Base-by-base conservation (phyloP, 116 monocot genomes). In the Zostera marina region DNA sequence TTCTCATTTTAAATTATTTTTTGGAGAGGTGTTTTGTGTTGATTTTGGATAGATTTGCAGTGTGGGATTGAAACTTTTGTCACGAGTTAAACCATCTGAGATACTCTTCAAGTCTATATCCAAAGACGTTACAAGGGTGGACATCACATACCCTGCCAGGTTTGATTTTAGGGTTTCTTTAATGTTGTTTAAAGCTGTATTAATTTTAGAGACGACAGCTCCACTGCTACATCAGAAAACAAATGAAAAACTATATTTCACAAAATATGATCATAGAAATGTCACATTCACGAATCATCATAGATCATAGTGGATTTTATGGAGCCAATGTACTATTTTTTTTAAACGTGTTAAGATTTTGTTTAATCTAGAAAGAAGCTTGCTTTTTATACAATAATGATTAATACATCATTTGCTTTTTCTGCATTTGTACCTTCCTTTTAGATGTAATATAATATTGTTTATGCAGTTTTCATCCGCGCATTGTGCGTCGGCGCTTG, bases 41-140 rank as follows among this genome's bases (percentile, higher is more conserved):
- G 7, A 22, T 24, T 40, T 39, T 10, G 22, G 19, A 20, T 42
- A 32, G 44, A 52, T 57, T 5, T 74, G 73, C 78, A 94, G 88
- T 45, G 63, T 98, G 41, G 98, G 96, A 13, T 68, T 85, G 74
- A 69, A 74, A 68, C 68, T 98, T 53, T 22, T 90, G 60, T 89
- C 90, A 8, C 53, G 71, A 54, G 90, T 90, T 63, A 78, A 78
- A 52, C 98, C 98, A 3, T 89, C 98, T 3, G 90, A 98, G 66
- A 76, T 78, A 8, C 82, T 98, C 60, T 43, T 89, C 63, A 89
- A 90, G 71, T 89, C 90, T 20, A 70, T 90, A 47, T 70, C 85
- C 1, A 82, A 85, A 64, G 86, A 89, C 63, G 53, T 90, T 16
- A 83, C 73, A 20, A 68, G 58, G 61, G 77, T 98, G 53, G 89